Evolutionary conservation across 768 basidiomycete species (phyloP).

Genomic region (Mycena rosella): DNA sequence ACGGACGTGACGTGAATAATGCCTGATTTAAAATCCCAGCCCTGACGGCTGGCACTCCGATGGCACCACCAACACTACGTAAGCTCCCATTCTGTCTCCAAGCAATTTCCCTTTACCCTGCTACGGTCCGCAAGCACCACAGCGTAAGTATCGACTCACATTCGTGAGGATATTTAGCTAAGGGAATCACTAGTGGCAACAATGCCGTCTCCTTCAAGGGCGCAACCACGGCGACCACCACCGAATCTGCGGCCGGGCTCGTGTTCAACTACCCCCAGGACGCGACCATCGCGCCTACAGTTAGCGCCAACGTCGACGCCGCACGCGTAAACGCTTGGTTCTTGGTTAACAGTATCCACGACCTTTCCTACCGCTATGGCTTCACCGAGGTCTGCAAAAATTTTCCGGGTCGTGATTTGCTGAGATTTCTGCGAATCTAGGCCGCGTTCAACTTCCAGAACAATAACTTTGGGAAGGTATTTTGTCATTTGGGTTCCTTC

Average conservation of each 20-base stretch:
- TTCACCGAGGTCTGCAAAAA: conserved; percentile 60
- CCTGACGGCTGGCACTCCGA: conserved; percentile 57
- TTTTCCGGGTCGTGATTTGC: no score
- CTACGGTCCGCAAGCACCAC: no score
- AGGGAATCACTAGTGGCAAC: no score
- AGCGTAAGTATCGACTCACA: conserved; percentile 39
- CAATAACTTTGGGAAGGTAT: conserved; percentile 68
- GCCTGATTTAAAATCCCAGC: conserved; percentile 47
- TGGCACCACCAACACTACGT: conserved; percentile 28
- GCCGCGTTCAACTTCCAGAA: conserved; percentile 58
- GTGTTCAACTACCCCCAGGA: conserved; percentile 56
- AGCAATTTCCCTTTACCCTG: no score
- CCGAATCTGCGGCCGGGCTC: conserved; percentile 53
- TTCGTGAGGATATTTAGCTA: no score
- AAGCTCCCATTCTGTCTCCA: no score
- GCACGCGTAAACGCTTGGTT: conserved; percentile 69
- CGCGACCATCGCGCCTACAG: conserved; percentile 50
- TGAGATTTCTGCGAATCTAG: background rate
- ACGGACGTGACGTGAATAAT: no score
- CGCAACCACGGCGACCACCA: conserved; percentile 42
- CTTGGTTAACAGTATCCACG: conserved; percentile 68
- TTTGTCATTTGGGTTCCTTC: no score
- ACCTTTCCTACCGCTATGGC: conserved; percentile 54
- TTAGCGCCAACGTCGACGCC: conserved; percentile 58
- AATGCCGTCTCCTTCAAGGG: conserved; percentile 52